Base-by-base conservation (phyloP, 2,329 filamentous ascomycete species). In the Cadophora sp. region DNA sequence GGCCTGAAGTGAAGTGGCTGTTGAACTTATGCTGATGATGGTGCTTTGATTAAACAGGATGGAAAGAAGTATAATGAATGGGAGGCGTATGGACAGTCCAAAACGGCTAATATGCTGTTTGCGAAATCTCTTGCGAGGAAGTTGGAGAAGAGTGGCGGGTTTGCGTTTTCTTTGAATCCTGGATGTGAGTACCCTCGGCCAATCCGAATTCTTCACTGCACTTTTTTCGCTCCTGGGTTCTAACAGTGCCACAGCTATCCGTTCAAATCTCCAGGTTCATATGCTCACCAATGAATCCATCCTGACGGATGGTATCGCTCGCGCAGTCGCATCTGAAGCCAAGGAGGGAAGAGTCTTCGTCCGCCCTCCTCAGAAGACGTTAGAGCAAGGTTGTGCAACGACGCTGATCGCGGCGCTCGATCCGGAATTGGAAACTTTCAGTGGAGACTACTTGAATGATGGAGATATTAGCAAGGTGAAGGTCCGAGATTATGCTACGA, bases 391-490 rank as follows among this genome's bases (percentile, higher is more conserved):
- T 14, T 68, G 62, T 58, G 68, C 78, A 11, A 81, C 77, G 7
- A 77, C 78, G 48, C 71, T 79, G 4, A 77, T 73, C 58, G 80
- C 79, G 3, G 79, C 80, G 2, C 79, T 81, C 48, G 79, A 80
- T 56, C 79, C 79, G 9, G 48, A 70, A 63, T 53, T 74, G 80
- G 43, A 67, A 11, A 8, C 4, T 1, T 71, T 70, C 56, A 69
- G 59, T 53, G 70, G 70, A 5, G 65, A 24, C 3, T 72, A 68
- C 64, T 45, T 72, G 24, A 39, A 55, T 16, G 53, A 72, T 50
- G 66, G 70, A 16, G 61, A 68, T 51, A 43, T 70, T 16, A 45
- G 45, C 13, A 45, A 56, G 41, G 22, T 64, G 14, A n/a, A 50
- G 16, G 43, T 59, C 8, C 22, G 33, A 9, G 45, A 24, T 2